Evolutionary conservation across 139 green algal species (phyloP).

Genomic region (Nannochloris sp.): DNA sequence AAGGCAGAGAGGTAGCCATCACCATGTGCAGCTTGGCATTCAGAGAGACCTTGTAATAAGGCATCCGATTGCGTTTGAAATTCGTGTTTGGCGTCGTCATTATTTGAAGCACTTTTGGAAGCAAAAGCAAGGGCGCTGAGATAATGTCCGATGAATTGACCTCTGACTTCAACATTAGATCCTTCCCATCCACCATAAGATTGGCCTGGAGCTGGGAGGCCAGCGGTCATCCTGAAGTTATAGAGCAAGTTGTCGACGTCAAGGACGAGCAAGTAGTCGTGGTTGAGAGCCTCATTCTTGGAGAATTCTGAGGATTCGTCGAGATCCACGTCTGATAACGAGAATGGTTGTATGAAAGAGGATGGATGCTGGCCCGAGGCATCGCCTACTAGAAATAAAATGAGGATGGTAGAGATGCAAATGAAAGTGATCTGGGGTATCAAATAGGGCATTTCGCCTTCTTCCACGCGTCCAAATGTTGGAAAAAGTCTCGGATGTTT

Average conservation of each 20-base stretch:
- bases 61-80: not conserved
- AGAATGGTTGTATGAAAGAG: too few relatives aligned
- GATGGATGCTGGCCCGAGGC: too few relatives aligned
- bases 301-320: not conserved
- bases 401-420: too few relatives aligned
- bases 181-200: constrained; percentile 50
- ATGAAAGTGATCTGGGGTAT: too few relatives aligned
- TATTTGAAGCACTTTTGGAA: not conserved
- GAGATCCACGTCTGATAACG: not conserved
- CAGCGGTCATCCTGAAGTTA: constrained; percentile 35
- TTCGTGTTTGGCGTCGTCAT: not conserved
- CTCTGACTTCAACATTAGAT: constrained; percentile 34
- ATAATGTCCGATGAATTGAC: constrained; percentile 65
- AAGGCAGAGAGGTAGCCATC: constrained; percentile 61
- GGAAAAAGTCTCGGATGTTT: too few relatives aligned
- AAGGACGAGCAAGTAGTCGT: constrained; percentile 42
- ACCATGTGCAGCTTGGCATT: constrained; percentile 14
- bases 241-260: constrained; percentile 37
- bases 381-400: too few relatives aligned
- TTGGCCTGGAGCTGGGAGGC: constrained; percentile 18
- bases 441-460: too few relatives aligned
- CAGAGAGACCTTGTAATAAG: constrained; percentile 16
- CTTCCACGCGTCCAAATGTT: too few relatives aligned
- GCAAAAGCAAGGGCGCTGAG: constrained; percentile 38
- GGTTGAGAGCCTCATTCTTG: constrained; percentile 24